phyloP scores from a whole-genome alignment of 768 basidiomycete species.

The Auricularia cornea region DNA sequence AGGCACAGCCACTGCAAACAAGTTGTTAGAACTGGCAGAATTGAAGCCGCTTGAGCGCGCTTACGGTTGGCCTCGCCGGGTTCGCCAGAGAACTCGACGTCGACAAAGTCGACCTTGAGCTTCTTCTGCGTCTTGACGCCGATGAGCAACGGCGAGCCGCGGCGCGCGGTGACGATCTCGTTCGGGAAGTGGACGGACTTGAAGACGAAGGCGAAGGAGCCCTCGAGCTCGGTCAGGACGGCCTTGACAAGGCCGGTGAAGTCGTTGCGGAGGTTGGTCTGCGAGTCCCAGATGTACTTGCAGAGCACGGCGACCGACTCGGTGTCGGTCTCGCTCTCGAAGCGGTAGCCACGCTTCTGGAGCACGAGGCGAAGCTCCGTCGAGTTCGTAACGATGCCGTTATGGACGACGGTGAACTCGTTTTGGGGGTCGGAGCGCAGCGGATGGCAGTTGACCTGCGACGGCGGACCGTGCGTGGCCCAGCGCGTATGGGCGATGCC shows the following conservation, averaged over 20 bases:
- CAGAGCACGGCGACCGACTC: slow-evolving; percentile 93
- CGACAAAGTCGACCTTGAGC: slow-evolving; percentile 98
- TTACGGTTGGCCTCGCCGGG: slow-evolving; percentile 43
- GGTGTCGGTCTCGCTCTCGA: slow-evolving; percentile 94
- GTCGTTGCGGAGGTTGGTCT: slow-evolving; percentile 71
- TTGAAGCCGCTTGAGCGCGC: no score
- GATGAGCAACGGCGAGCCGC: slow-evolving; percentile 91
- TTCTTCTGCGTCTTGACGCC: slow-evolving; percentile 99
- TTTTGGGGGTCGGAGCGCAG: slow-evolving; percentile 69
- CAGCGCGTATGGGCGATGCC: slow-evolving; percentile 99
- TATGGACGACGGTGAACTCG: slow-evolving; percentile 94
- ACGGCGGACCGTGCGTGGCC: slow-evolving; percentile 95
- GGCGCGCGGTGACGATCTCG: slow-evolving; percentile 90
- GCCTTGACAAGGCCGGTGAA: slow-evolving; percentile 93
- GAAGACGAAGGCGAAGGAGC: slow-evolving; percentile 99
- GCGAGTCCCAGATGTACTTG: slow-evolving; percentile 95
- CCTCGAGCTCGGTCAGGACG: slow-evolving; percentile 95
- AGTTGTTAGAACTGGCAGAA: no score
- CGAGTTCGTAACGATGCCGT: slow-evolving; percentile 96
- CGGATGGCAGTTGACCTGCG: slow-evolving; percentile 88
- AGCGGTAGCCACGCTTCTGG: slow-evolving; percentile 91
- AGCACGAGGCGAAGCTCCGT: slow-evolving; percentile 83
- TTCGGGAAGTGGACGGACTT: slow-evolving; percentile 94
- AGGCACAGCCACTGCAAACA: slow-evolving; percentile 25
- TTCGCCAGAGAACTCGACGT: slow-evolving; percentile 86